These are phyloP conservation scores for Fusarium guadeloupense DNA, from an alignment of 2,329 filamentous ascomycete genomes.

Conservation along the genomic window DNA sequence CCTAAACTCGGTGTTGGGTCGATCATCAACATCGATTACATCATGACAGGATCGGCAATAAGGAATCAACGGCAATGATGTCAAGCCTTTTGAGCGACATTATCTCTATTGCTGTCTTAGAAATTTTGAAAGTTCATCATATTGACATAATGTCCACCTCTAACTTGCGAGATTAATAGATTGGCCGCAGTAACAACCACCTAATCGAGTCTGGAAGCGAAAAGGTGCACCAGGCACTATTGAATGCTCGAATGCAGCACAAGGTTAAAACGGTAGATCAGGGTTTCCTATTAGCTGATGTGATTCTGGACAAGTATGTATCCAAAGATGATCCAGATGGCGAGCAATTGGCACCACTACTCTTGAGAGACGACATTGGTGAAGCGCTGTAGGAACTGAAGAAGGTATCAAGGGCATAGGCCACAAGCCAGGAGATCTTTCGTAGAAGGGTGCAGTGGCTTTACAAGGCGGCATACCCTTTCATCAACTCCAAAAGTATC, in stretches of 20 bases:
- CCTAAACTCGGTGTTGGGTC: constrained; percentile 7
- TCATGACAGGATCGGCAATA: constrained; percentile 12
- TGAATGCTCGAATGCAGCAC: too few species aligned
- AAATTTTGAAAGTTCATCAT: background rate
- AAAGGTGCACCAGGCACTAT: too few species aligned
- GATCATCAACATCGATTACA: constrained; percentile 25
- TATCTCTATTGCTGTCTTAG: background rate
- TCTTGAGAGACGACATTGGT: background rate
- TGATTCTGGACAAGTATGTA: background rate
- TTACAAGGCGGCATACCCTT: background rate
- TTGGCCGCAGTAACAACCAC: background rate
- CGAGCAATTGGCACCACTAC: background rate
- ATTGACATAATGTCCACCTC: background rate
- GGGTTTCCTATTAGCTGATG: background rate
- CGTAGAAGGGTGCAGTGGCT: background rate
- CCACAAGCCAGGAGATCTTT: background rate
- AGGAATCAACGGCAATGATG: constrained; percentile 11
- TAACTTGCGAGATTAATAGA: constrained; percentile 3
- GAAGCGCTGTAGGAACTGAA: background rate
- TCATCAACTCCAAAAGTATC: background rate
- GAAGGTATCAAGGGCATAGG: background rate
- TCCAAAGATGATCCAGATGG: background rate
- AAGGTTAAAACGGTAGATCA: too few species aligned
- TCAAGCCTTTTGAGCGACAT: background rate
- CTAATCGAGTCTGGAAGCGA: too few species aligned